A percentile compares a stretch with the other conserved stretches of the same genome.
These are phyloP conservation scores for Stachybotrys chartarum DNA, from an alignment of 2,329 filamentous ascomycete genomes.

Conservation along the genomic window DNA sequence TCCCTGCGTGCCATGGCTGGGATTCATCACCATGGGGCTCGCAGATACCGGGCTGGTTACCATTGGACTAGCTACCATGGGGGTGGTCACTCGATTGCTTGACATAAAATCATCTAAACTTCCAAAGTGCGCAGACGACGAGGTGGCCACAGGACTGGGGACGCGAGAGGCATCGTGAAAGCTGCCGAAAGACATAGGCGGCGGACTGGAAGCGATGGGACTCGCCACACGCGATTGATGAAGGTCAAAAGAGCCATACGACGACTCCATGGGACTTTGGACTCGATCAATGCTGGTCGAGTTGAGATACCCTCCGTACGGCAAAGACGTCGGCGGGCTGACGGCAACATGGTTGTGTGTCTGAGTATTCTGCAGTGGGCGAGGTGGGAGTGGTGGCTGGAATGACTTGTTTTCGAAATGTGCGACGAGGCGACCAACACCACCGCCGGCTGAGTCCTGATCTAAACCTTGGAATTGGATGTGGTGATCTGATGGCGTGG, in stretches of 20 bases:
- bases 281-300: slow-evolving; percentile 6
- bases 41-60: slow-evolving; percentile 16
- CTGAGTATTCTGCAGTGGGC: slow-evolving; percentile 21
- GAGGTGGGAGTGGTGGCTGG: slow-evolving; percentile 26
- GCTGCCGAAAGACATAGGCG: slow-evolving; percentile 20
- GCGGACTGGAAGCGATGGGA: slow-evolving; percentile 22
- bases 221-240: slow-evolving; percentile 21
- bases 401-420: slow-evolving; percentile 33
- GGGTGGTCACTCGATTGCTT: slow-evolving; percentile 16
- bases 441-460: slow-evolving; percentile 12
- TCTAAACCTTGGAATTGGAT: slow-evolving; percentile 19
- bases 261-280: background rate
- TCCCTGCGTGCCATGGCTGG: slow-evolving; percentile 9
- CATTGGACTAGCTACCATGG: slow-evolving; percentile 17
- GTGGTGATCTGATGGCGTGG: slow-evolving; percentile 9
- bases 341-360: slow-evolving; percentile 10
- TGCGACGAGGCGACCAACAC: slow-evolving; percentile 27
- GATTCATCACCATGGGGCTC: slow-evolving; percentile 13
- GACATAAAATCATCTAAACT: slow-evolving; percentile 25
- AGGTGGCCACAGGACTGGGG: slow-evolving; percentile 17
- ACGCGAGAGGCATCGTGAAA: slow-evolving; percentile 22
- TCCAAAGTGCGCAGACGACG: slow-evolving; percentile 21
- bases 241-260: slow-evolving; percentile 1
- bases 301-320: slow-evolving; percentile 21
- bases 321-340: slow-evolving; percentile 18